A percentile compares a stretch with the other conserved stretches of the same genome.
Evolutionary conservation across 2,329 filamentous ascomycete species (phyloP).

Genomic region (Aspergillus pseudoglaucus): DNA sequence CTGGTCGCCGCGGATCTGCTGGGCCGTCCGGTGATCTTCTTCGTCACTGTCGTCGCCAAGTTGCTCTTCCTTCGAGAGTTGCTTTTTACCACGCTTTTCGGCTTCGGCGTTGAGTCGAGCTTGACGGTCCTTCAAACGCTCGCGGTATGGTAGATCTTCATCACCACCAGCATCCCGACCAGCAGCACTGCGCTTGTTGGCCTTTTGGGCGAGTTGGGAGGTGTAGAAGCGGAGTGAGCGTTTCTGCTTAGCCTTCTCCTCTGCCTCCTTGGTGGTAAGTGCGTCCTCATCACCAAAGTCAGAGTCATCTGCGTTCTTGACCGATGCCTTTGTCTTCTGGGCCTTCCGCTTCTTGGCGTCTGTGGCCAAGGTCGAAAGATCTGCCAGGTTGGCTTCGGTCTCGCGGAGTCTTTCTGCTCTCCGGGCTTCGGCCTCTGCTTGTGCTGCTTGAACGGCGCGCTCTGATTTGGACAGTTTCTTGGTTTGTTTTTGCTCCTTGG

Average conservation of each 20-base stretch:
- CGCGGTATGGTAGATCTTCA: constrained; percentile 68
- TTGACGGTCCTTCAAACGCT: constrained; percentile 79
- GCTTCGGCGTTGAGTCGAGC: constrained; percentile 83
- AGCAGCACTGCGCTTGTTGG: constrained; percentile 66
- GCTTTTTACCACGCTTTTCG: constrained; percentile 68
- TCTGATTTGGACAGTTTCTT: constrained; percentile 45
- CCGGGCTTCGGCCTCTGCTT: constrained; percentile 49
- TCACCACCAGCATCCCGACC: constrained; percentile 56
- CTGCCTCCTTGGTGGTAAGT: constrained; percentile 69
- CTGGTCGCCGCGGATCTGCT: constrained; percentile 37
- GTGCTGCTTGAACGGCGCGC: constrained; percentile 45
- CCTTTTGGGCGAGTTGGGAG: constrained; percentile 91
- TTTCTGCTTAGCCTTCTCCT: constrained; percentile 82
- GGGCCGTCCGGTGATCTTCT: constrained; percentile 52
- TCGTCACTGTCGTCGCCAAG: constrained; percentile 66
- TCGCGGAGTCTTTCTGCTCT: constrained; percentile 48
- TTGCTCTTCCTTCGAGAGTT: constrained; percentile 56
- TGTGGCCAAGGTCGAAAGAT: constrained; percentile 58
- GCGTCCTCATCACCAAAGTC: constrained; percentile 89
- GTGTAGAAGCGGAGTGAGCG: constrained; percentile 97
- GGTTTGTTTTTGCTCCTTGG: constrained; percentile 34
- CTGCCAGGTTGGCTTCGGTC: constrained; percentile 65
- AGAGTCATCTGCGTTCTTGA: constrained; percentile 55
- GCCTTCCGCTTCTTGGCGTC: constrained; percentile 42
- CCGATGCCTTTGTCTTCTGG: constrained; percentile 24